Percentiles rank a stretch among this genome's conserved stretches.
Evolutionary conservation across 257 asterid species (phyloP).

Genomic region (Jasminum sambac): DNA sequence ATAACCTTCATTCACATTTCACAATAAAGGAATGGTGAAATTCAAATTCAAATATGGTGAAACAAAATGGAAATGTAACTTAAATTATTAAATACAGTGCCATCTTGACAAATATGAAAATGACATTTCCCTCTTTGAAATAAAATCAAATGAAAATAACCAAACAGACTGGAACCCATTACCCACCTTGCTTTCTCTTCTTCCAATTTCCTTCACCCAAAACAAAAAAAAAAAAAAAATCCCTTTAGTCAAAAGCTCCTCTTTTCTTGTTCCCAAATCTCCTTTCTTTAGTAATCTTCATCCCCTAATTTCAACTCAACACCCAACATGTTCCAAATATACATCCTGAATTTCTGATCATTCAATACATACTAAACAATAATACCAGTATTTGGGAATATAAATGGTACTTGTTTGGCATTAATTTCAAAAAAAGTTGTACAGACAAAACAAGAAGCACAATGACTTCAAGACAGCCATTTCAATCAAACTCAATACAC

Average conservation of each 20-base stretch:
- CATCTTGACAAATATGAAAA: no score
- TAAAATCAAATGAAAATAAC: background rate
- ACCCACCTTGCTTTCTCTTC: constrained; percentile 36
- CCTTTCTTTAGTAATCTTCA: constrained; percentile 34
- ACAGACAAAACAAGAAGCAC: constrained; percentile 18
- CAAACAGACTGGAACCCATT: constrained; percentile 30
- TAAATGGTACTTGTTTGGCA: no score
- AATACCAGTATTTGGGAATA: no score
- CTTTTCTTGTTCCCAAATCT: constrained; percentile 37
- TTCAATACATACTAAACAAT: no score
- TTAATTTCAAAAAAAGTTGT: constrained; percentile 9
- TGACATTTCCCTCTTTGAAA: no score
- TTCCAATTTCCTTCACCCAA: constrained; percentile 35
- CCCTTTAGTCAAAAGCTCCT: constrained; percentile 55
- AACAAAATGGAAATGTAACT: no score
- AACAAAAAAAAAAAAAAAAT: constrained; percentile 29
- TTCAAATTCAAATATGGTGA: no score
- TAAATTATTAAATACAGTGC: no score
- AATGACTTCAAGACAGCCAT: constrained; percentile 69
- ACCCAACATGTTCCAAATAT: constrained; percentile 7
- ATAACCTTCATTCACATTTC: no score
- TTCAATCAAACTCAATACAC: constrained; percentile 42
- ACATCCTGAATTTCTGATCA: background rate
- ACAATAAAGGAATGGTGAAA: no score
- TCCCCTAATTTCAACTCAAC: constrained; percentile 45